Evolutionary conservation across 2,329 filamentous ascomycete genomes (phyloP).

Genomic region (Remersonia thermophila): DNA sequence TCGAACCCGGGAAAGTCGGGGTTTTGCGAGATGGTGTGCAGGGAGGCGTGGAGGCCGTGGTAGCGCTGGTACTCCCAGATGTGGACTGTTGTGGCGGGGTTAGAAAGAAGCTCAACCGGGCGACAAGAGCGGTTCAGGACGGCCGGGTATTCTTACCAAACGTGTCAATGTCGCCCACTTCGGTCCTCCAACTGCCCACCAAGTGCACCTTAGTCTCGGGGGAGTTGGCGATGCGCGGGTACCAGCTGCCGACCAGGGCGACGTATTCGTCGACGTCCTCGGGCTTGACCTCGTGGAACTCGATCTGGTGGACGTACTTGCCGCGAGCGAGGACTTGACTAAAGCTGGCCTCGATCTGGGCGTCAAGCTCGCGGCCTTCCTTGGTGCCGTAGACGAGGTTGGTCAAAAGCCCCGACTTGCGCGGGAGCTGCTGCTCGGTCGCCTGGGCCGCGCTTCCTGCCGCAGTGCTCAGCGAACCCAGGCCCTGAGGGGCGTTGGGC

Average conservation of each 20-base stretch:
- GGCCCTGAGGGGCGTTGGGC: slow-evolving; percentile 30
- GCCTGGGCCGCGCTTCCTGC: slow-evolving; percentile 48
- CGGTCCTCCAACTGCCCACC: slow-evolving; percentile 95
- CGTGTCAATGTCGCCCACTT: slow-evolving; percentile 93
- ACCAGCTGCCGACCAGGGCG: slow-evolving; percentile 79
- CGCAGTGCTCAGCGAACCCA: slow-evolving; percentile 47
- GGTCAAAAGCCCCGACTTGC: slow-evolving; percentile 61
- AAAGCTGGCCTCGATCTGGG: slow-evolving; percentile 92
- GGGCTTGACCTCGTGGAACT: slow-evolving; percentile 89
- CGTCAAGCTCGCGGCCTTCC: slow-evolving; percentile 85
- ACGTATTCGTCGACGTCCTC: slow-evolving; percentile 94
- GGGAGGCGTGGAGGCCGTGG: slow-evolving; percentile 84
- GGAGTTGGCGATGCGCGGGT: slow-evolving; percentile 73
- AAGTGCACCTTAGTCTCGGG: slow-evolving; percentile 90
- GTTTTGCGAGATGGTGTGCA: slow-evolving; percentile 71
- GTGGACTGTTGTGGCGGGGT: slow-evolving; percentile 53
- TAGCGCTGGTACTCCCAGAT: slow-evolving; percentile 99
- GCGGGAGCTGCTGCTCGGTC: slow-evolving; percentile 43
- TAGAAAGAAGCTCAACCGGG: too few species aligned
- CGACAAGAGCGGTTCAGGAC: too few species aligned
- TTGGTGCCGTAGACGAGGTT: slow-evolving; percentile 95
- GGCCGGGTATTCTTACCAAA: slow-evolving; percentile 78
- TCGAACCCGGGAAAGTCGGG: slow-evolving; percentile 79
- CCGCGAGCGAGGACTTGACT: slow-evolving; percentile 87
- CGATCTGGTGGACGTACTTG: slow-evolving; percentile 97